These are phyloP conservation scores for Cercophora scortea DNA, from an alignment of 495 filamentous ascomycete species.

Conservation along the genomic window DNA sequence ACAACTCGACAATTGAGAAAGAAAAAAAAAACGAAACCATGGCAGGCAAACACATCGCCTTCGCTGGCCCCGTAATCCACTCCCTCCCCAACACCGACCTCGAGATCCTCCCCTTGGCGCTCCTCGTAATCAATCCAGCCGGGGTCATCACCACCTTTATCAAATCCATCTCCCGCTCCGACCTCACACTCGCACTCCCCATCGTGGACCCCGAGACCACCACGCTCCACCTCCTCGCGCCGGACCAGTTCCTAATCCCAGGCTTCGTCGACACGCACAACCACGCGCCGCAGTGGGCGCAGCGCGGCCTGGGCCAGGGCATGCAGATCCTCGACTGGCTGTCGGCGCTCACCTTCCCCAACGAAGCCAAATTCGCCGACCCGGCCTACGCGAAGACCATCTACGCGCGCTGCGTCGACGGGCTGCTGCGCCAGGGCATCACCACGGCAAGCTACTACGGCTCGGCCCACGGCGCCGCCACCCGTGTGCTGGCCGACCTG, in stretches of 20 bases:
- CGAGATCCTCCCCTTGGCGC: slow-evolving; percentile 40
- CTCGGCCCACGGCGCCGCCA: slow-evolving; percentile 49
- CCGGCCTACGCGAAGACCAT: slow-evolving; percentile 41
- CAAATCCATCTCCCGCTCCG: slow-evolving; percentile 6
- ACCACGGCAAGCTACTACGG: slow-evolving; percentile 62
- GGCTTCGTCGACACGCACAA: slow-evolving; percentile 61
- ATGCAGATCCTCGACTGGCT: slow-evolving; percentile 54
- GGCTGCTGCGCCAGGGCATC: slow-evolving; percentile 53
- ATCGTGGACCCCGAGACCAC: not conserved
- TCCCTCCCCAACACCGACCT: slow-evolving; percentile 30
- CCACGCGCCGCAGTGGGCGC: slow-evolving; percentile 57
- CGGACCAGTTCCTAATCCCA: slow-evolving; percentile 50
- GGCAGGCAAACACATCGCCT: slow-evolving; percentile 3
- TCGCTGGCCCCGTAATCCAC: slow-evolving; percentile 50
- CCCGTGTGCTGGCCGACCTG: slow-evolving; percentile 50
- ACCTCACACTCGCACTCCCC: not conserved
- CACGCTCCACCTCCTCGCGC: slow-evolving; percentile 26
- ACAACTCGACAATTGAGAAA: too few species aligned
- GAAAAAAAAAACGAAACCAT: too few species aligned
- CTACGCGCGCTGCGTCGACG: slow-evolving; percentile 47
- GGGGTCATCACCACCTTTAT: slow-evolving; percentile 35
- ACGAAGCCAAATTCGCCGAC: slow-evolving; percentile 52
- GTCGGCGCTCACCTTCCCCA: slow-evolving; percentile 51
- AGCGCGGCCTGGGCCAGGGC: slow-evolving; percentile 52
- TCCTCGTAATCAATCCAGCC: slow-evolving; percentile 32